Base-by-base conservation (phyloP, 2,329 filamentous ascomycete species). In the Zasmidium angulare region DNA sequence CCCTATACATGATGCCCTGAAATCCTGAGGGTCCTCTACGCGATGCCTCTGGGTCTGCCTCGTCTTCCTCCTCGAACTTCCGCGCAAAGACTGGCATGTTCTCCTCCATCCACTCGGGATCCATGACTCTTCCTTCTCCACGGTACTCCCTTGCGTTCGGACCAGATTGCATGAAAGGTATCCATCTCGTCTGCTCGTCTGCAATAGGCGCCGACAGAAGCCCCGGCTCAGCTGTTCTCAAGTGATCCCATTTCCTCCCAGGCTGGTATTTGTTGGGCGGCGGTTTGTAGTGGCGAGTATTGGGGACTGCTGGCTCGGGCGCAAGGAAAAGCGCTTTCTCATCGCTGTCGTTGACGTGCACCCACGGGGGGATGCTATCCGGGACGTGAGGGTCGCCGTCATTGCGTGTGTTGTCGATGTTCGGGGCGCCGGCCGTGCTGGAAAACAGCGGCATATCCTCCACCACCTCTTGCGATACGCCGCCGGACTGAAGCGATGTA, bases 51-150 rank as follows among this genome's bases (percentile, higher is more conserved):
- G 63, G 62, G 46, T 63, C 56, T 17, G 78, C 77, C 40, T 82
- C 78, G 24, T 82, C 79, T 59, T 80, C 75, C 63, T 85, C 82
- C 23, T 80, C 79, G 84, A 85, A 88, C 17, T 73, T 75, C 36
- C 73, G 71, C 57, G 76, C 73, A 29, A 78, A 73, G 56, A 81
- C 76, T 2, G 78, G 75, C 70, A 81, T 73, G 68, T 82, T 79
- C 65, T 78, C 74, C 59, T 75, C 74, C 72, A 81, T 77, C 80
- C 80, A 82, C 43, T 75, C 74, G 55, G 76, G 73, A 59, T 76
- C 69, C 59, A 74, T 71, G 2, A 76, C 68, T 24, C 77, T 72
- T 14, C 76, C 66, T 19, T 68, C 65, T 21, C 63, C 61, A 14
- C 66, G 60, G 20, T 68, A 61, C 50, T 68, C 66, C 19, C 70